Conservation (phyloP, 345 rosid species). For the Heritiera littoralis region DNA sequence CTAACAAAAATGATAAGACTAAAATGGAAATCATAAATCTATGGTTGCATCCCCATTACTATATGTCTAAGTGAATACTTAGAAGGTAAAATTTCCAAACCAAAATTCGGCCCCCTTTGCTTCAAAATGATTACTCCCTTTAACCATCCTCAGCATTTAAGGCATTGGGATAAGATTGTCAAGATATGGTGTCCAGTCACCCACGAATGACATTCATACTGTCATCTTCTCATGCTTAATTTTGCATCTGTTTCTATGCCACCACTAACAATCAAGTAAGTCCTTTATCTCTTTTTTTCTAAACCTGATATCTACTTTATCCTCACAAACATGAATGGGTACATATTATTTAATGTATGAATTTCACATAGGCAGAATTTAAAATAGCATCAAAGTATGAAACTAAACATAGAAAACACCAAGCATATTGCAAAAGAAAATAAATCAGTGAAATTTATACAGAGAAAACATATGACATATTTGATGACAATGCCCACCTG, state of each 20-base stretch:
- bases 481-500: slow-evolving; percentile 49
- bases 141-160: not conserved
- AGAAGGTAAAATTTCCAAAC: slow-evolving; percentile 3
- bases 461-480: not conserved
- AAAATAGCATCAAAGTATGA: slow-evolving; percentile 1
- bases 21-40: not conserved
- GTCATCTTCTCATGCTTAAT: slow-evolving; percentile 1
- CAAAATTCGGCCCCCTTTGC: slow-evolving; percentile 1
- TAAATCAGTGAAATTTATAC: not conserved
- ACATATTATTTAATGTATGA: not conserved
- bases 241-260: not conserved
- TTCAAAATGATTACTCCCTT: not conserved
- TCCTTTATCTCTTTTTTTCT: not conserved
- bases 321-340: not conserved
- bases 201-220: not conserved
- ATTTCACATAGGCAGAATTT: slow-evolving; percentile 13
- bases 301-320: slow-evolving; percentile 11
- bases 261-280: slow-evolving; percentile 10
- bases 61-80: not conserved
- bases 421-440: slow-evolving; percentile 7
- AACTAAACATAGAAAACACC: not conserved
- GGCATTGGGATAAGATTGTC: not conserved
- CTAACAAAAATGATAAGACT: not conserved
- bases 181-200: not conserved
- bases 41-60: not conserved